Base-by-base conservation (phyloP, 2,329 filamentous ascomycete genomes). In the Trichothecium sympodiale region DNA sequence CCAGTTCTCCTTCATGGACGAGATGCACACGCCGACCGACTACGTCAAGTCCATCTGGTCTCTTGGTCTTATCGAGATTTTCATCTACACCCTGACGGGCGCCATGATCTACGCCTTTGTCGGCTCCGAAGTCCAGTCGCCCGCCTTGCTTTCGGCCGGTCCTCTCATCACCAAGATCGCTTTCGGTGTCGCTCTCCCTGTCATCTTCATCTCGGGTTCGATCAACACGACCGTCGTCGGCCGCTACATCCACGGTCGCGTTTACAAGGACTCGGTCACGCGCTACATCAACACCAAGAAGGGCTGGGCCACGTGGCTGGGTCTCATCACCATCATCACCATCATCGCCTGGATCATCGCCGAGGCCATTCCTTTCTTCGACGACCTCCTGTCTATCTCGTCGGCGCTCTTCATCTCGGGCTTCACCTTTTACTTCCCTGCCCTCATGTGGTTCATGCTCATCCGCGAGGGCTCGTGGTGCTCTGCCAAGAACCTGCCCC, bases 121-220 rank as follows among this genome's bases (percentile, higher is more conserved):
- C 8, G 82, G 82, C 17, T 57, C 61, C 2, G 59, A 65, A 0
- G 80, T 87, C 17, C 54, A 66, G 38, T 77, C 75, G 1, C 83
- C 82, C 2, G 80, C 82, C 0, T 66, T 87, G 7, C 70, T 80
- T 5, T 80, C 77, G 0, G 75, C 80, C 8, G 69, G 72, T 2
- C 55, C 59, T 2, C 44, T 67, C 0, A 55, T 83, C 17, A 70
- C 72, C 34, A 82, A 82, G 50, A 57, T 85, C 6, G 78, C 79
- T 3, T 86, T 80, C 48, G 80, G 78, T 18, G 55, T 85, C 42
- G 80, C 78, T 0, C 62, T 81, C 4, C 80, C 80, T 12, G 83
- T 80, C 37, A 85, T 86, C 51, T 69, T 84, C 46, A 77, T 86
- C 41, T 80, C 80, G 0, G 82, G 80, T 34, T 78, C 81, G 14